Conservation (phyloP, 2,329 filamentous ascomycete genomes). For the Colletotrichum sansevieriae region DNA sequence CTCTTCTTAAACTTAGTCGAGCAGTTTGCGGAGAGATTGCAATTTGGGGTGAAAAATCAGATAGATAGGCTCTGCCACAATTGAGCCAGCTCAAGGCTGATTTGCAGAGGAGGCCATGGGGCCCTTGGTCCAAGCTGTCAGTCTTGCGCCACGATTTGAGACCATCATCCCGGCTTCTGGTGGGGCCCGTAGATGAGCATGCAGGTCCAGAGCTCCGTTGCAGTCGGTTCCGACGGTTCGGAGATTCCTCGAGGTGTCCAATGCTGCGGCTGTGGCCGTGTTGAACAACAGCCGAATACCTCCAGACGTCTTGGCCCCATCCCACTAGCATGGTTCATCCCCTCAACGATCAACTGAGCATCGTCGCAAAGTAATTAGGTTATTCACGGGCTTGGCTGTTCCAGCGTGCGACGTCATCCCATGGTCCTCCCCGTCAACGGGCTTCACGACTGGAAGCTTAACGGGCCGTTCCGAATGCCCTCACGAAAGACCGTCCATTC, state of each 20-base stretch:
- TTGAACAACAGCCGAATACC: background rate
- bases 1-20: conserved; percentile 16
- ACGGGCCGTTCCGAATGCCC: conserved; percentile 38
- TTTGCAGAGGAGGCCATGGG: conserved; percentile 3
- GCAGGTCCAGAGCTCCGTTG: conserved; percentile 11
- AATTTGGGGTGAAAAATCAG: conserved; percentile 30
- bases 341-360: background rate
- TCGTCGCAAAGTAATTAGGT: conserved; percentile 1
- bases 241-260: background rate
- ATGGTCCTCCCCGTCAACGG: background rate
- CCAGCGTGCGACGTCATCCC: conserved; percentile 11
- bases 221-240: conserved; percentile 23
- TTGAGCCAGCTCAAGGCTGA: conserved; percentile 15
- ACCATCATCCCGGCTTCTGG: conserved; percentile 14
- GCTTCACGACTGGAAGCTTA: conserved; percentile 31
- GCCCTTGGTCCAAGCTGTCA: conserved; percentile 1
- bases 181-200: background rate
- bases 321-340: conserved; percentile 31
- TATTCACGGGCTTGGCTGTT: conserved; percentile 20
- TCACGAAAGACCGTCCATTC: conserved; percentile 9
- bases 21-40: conserved; percentile 28
- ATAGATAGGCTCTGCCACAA: background rate
- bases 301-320: background rate
- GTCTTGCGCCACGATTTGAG: conserved; percentile 24
- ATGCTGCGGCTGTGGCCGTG: background rate